phyloP scores from a whole-genome alignment of 2,329 filamentous ascomycete species.

The Lachnellula arida region DNA sequence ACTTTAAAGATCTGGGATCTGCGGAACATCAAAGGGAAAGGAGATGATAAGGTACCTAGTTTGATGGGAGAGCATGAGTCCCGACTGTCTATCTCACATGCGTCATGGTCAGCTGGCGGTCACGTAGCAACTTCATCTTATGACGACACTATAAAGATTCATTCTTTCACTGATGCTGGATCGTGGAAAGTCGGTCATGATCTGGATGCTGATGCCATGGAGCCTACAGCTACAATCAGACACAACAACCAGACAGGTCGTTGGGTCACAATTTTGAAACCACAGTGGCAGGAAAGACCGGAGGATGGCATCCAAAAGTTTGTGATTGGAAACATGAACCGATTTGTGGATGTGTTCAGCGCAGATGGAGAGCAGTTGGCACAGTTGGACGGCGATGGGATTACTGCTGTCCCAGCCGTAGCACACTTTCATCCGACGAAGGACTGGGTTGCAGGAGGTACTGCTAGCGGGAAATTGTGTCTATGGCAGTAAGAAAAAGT shows the following conservation, averaged over 20 bases:
- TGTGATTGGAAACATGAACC: constrained; percentile 94
- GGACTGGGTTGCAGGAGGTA: constrained; percentile 92
- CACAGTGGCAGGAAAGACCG: constrained; percentile 81
- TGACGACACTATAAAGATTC: constrained; percentile 91
- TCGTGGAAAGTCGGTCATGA: constrained; percentile 56
- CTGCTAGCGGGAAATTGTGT: constrained; percentile 85
- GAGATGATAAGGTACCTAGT: constrained; percentile 55
- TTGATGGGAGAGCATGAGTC: constrained; percentile 79
- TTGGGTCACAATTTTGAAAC: constrained; percentile 83
- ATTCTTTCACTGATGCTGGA: constrained; percentile 63
- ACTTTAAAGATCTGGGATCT: constrained; percentile 92
- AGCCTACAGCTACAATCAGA: constrained; percentile 61
- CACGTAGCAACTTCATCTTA: constrained; percentile 90
- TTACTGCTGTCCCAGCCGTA: constrained; percentile 91
- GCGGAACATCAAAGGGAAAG: constrained; percentile 66
- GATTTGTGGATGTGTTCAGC: constrained; percentile 89
- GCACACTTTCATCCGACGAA: constrained; percentile 81
- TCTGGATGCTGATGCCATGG: constrained; percentile 58
- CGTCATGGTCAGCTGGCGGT: constrained; percentile 79
- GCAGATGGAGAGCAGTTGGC: constrained; percentile 80
- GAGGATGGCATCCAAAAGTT: constrained; percentile 79
- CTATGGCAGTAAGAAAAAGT: constrained; percentile 67
- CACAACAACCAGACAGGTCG: constrained; percentile 97
- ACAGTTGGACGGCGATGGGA: constrained; percentile 81
- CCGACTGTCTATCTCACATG: constrained; percentile 83